Evolutionary conservation across 78 protist genomes (phyloP), one percentile per base, ranked within the genome.

Genomic region (Dictyostelium capitatum): DNA sequence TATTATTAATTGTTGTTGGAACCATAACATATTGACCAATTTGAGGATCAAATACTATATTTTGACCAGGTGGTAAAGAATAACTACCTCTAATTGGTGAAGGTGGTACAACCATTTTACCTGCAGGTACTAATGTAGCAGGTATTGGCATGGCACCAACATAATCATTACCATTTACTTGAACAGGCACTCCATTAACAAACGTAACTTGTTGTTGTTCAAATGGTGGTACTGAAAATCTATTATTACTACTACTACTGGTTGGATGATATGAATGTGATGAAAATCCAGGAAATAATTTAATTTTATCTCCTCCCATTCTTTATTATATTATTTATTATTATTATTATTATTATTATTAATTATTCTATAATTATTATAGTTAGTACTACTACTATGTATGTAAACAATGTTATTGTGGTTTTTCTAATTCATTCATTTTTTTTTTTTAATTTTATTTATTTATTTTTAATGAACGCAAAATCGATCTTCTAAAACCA

Each of bases 171-270:
- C 75, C 75, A 67, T 67, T 67, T 5, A 67, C 75, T 32, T 67
- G 75, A 23, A 73, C 79, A 11, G 79, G 79, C 8, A 73, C 57
- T 20, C 79, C 79, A 73, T 73, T 73, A 8, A 73, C 79, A 73
- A 20, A 73, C 1, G 50, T 50, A 46, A 73, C 32, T 46, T 70
- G 78, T 37, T 41, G 78, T 70, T 70, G 62, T 54, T 1, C 28
- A 54, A 54, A 19, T 28, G 48, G 77, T 37, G 77, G 69, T 9
- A 59, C 7, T 59, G 20, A 30, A 23, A 59, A 59, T n/a, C n/a
- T n/a, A n/a, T n/a, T n/a, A 62, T 62, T 25, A 23, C 70, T 25
- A 62, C 23, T 62, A 62, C 70, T 62, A 32, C 75, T 25, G n/a
- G n/a, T n/a, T 51, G 56, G 56, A 32, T 25, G 75, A 15, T 15